These are phyloP conservation scores for Podila horticola DNA, from an alignment of 192 early-diverging fungal species.

Conservation along the genomic window DNA sequence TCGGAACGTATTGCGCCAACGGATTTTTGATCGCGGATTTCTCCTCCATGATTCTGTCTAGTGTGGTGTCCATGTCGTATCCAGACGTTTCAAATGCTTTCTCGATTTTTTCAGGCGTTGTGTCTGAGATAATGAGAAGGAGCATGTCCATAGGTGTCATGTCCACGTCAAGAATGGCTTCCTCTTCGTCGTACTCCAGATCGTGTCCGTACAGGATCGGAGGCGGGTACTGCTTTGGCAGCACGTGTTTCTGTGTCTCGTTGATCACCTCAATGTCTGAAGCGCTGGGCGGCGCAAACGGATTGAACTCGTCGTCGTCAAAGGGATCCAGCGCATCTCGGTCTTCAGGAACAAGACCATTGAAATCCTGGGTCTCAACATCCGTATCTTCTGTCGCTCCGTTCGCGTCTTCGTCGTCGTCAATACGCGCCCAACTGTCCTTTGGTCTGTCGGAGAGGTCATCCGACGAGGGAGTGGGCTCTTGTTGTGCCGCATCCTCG, in stretches of 20 bases:
- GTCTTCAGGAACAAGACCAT: neutral
- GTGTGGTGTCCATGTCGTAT: slow-evolving; percentile 57
- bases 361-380: neutral
- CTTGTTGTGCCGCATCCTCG: neutral
- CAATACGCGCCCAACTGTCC: slow-evolving; percentile 37
- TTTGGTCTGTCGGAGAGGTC: neutral
- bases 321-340: slow-evolving; percentile 38
- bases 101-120: slow-evolving; percentile 47
- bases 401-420: slow-evolving; percentile 19
- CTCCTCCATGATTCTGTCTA: slow-evolving; percentile 43
- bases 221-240: slow-evolving; percentile 25
- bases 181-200: neutral
- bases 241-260: slow-evolving; percentile 6
- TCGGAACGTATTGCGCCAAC: slow-evolving; percentile 3
- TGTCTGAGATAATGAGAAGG: slow-evolving; percentile 52
- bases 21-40: slow-evolving; percentile 9
- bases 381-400: neutral
- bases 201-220: slow-evolving; percentile 33
- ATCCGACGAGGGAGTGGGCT: neutral
- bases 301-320: slow-evolving; percentile 52
- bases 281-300: slow-evolving; percentile 47
- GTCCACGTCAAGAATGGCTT: slow-evolving; percentile 52
- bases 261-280: slow-evolving; percentile 32
- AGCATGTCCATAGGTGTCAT: slow-evolving; percentile 62
- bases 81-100: slow-evolving; percentile 43